A percentile compares a stretch with the other conserved stretches of the same genome.
Conservation (phyloP, 257 asterid species). For the Fraxinus cuspidata region DNA sequence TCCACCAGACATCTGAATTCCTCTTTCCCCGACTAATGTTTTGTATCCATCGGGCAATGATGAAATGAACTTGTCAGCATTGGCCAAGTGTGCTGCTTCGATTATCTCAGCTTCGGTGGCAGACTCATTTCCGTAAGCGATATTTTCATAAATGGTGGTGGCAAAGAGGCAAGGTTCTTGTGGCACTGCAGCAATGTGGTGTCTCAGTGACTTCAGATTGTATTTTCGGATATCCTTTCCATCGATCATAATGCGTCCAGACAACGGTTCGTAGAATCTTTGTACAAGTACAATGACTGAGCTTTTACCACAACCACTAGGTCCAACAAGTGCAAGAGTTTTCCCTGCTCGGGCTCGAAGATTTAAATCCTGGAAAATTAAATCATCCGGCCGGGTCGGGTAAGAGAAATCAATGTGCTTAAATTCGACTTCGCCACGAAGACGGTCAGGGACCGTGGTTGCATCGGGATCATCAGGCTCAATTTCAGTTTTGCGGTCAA, state of each 20-base stretch:
- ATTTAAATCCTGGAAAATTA: conserved; percentile 56
- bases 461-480: conserved; percentile 74
- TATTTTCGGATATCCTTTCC: conserved; percentile 78
- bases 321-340: conserved; percentile 85
- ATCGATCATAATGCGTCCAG: conserved; percentile 70
- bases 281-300: conserved; percentile 62
- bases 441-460: conserved; percentile 40
- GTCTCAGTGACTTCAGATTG: conserved; percentile 63
- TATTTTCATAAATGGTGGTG: conserved; percentile 69
- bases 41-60: conserved; percentile 56
- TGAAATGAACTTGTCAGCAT: conserved; percentile 65
- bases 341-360: conserved; percentile 82
- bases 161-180: conserved; percentile 90
- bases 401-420: conserved; percentile 85
- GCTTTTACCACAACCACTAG: conserved; percentile 87
- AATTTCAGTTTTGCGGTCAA: conserved; percentile 75
- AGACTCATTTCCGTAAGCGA: conserved; percentile 70
- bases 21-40: conserved; percentile 74
- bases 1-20: conserved; percentile 80
- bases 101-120: conserved; percentile 66
- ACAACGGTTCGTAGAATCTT: conserved; percentile 75
- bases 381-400: conserved; percentile 68
- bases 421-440: conserved; percentile 78
- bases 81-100: conserved; percentile 75
- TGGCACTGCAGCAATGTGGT: conserved; percentile 69